Evolutionary conservation across 2,329 filamentous ascomycete genomes (phyloP).

Genomic region (Ophiocordyceps camponoti-floridani): DNA sequence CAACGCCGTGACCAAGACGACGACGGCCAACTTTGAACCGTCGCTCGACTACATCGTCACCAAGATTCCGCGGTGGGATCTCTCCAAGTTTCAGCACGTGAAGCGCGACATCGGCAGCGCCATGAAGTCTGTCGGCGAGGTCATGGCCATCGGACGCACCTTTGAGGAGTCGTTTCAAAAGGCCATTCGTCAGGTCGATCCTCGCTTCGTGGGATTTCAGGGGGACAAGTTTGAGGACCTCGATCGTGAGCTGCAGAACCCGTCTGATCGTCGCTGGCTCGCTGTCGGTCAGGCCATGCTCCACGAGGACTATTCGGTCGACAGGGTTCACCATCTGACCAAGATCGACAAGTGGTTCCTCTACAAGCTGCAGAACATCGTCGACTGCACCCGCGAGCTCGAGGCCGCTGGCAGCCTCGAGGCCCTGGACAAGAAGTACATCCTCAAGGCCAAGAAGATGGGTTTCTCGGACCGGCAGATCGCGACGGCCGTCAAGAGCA

Average conservation of each 20-base stretch:
- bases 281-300: slow-evolving; percentile 95
- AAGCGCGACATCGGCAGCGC: slow-evolving; percentile 91
- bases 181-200: slow-evolving; percentile 87
- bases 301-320: slow-evolving; percentile 70
- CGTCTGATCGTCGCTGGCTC: slow-evolving; percentile 91
- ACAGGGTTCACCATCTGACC: slow-evolving; percentile 96
- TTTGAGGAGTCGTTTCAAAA: slow-evolving; percentile 99
- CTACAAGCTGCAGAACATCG: slow-evolving; percentile 75
- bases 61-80: slow-evolving; percentile 96
- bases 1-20: slow-evolving; percentile 89
- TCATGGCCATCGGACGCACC: slow-evolving; percentile 92
- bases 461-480: slow-evolving; percentile 94
- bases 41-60: slow-evolving; percentile 96
- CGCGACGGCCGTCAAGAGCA: slow-evolving; percentile 53
- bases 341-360: slow-evolving; percentile 99
- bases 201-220: slow-evolving; percentile 87
- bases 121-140: slow-evolving; percentile 99
- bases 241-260: slow-evolving; percentile 88
- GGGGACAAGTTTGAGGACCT: slow-evolving; percentile 88
- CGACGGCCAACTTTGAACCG: slow-evolving; percentile 94
- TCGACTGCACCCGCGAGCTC: slow-evolving; percentile 63
- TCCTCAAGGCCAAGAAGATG: slow-evolving; percentile 77
- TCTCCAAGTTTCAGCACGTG: slow-evolving; percentile 97
- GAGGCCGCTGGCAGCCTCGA: slow-evolving; percentile 39
- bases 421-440: slow-evolving; percentile 41